A percentile compares a stretch with the other conserved stretches of the same genome.
Conservation (phyloP, 2,329 filamentous ascomycete species). For the Trichothecium sympodiale region DNA sequence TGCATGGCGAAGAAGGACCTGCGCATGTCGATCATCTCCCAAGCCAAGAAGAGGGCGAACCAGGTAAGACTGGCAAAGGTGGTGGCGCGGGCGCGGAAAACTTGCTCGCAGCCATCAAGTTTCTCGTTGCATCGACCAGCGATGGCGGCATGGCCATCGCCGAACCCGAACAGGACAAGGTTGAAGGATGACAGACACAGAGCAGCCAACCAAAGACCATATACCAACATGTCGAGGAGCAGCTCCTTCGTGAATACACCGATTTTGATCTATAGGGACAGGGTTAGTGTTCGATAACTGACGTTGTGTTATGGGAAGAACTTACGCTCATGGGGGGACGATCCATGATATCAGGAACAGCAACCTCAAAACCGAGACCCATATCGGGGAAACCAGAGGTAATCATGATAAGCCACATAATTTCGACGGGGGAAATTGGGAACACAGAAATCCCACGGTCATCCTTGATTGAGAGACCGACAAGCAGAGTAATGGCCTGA, state of each 20-base stretch:
- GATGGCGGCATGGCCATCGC: constrained; percentile 46
- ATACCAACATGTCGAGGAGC: constrained; percentile 55
- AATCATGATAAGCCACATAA: constrained; percentile 74
- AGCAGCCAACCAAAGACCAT: constrained; percentile 57
- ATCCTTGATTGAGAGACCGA: constrained; percentile 66
- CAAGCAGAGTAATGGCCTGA: constrained; percentile 56
- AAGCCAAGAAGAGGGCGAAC: constrained; percentile 67
- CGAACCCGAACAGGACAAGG: constrained; percentile 53
- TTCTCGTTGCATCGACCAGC: constrained; percentile 49
- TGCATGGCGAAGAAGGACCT: constrained; percentile 68
- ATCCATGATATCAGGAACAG: constrained; percentile 56
- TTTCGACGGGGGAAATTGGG: constrained; percentile 63
- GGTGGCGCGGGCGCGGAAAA: constrained; percentile 62
- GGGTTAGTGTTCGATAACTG: background rate
- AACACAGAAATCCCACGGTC: constrained; percentile 54
- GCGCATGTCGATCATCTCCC: constrained; percentile 66
- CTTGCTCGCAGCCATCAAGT: constrained; percentile 46
- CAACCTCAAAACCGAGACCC: constrained; percentile 63
- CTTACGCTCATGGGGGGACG: constrained; percentile 49
- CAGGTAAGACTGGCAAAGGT: constrained; percentile 66
- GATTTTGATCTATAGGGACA: constrained; percentile 25
- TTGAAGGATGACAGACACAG: constrained; percentile 53
- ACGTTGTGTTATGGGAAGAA: background rate
- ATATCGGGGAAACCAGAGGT: constrained; percentile 67
- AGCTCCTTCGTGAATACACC: constrained; percentile 59